Base-by-base conservation (phyloP, 352 stramenopile genomes). In the Peronospora belbahrii region DNA sequence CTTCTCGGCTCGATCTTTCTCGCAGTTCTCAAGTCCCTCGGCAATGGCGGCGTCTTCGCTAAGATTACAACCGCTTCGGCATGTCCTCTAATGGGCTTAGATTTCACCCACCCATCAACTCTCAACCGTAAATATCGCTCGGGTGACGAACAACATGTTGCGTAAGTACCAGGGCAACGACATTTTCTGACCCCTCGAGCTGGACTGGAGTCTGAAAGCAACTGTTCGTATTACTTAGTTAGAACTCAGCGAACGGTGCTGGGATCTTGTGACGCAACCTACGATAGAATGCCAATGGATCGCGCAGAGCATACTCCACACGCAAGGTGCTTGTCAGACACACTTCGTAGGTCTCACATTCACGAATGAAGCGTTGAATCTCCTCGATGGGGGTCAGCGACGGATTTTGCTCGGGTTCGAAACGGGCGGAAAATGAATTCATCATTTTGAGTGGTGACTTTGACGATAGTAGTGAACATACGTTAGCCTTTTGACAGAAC, bases 1-100 rank as follows among this genome's bases (percentile, higher is more conserved):
- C 56, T 98, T 98, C 57, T 98, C 94, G 1, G 94, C 94, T 28
- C 85, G 85, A 58, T 97, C 93, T 53, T 98, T 98, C 19, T 88
- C 63, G 18, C 83, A 96, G 14, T 53, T 48, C 9, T 70, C 74
- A 23, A 98, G 76, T 37, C 85, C 72, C 52, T 81, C 15, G 10
- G 71, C 70, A 42, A 95, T 88, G 10, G 38, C 66, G 1, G 48
- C 43, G 35, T 96, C 85, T 48, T 90, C 65, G 0, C 15, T 23
- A n/a, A 27, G 28, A 10, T 59, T 56, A 27, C 42, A 31, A 3
- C 78, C 71, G 30, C 92, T 74, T 15, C 64, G 71, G 28, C 73
- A 73, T 5, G 95, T 98, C 42, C 94, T 52, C 98, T 98, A 64
- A 98, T 98, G 20, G 95, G 95, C 67, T 98, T 98, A 14, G 93